Percentiles rank a stretch among this genome's conserved stretches.
Evolutionary conservation across 306 rosid species (phyloP).

Genomic region (Dryas drummondii): DNA sequence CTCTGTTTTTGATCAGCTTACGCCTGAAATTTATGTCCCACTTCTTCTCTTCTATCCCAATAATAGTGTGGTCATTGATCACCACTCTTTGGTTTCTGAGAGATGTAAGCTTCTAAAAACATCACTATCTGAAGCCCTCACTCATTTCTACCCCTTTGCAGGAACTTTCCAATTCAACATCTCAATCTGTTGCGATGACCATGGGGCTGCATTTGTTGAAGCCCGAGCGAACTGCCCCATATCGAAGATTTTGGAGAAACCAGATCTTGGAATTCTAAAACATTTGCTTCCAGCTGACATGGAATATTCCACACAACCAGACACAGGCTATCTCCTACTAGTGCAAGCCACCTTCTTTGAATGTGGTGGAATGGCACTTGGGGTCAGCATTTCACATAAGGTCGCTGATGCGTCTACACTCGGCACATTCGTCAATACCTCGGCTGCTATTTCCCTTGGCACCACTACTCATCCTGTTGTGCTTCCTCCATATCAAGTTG

Average conservation of each 20-base stretch:
- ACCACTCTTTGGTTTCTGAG: background rate
- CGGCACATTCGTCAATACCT: slow-evolving; percentile 32
- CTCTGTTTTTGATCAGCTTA: slow-evolving; percentile 22
- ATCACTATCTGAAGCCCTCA: slow-evolving; percentile 43
- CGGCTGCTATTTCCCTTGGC: slow-evolving; percentile 24
- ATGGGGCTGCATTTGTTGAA: slow-evolving; percentile 32
- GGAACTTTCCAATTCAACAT: slow-evolving; percentile 37
- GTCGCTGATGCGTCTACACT: slow-evolving; percentile 36
- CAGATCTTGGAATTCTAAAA: background rate
- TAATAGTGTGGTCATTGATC: background rate
- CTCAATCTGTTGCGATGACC: slow-evolving; percentile 41
- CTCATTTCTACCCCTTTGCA: slow-evolving; percentile 50
- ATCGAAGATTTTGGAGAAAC: slow-evolving; percentile 20
- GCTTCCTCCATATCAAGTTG: background rate
- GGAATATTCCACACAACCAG: background rate
- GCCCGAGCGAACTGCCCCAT: slow-evolving; percentile 29
- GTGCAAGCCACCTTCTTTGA: slow-evolving; percentile 42
- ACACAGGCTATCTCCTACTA: slow-evolving; percentile 21
- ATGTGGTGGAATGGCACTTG: slow-evolving; percentile 54
- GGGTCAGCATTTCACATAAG: slow-evolving; percentile 41
- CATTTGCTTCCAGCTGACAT: slow-evolving; percentile 25
- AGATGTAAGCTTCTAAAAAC: slow-evolving; percentile 28
- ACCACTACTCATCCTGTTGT: background rate
- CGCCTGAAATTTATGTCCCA: background rate
- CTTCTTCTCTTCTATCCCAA: background rate